Evolutionary conservation across 192 early-diverging fungal genomes (phyloP).

Genomic region (Phycomyces nitens): DNA sequence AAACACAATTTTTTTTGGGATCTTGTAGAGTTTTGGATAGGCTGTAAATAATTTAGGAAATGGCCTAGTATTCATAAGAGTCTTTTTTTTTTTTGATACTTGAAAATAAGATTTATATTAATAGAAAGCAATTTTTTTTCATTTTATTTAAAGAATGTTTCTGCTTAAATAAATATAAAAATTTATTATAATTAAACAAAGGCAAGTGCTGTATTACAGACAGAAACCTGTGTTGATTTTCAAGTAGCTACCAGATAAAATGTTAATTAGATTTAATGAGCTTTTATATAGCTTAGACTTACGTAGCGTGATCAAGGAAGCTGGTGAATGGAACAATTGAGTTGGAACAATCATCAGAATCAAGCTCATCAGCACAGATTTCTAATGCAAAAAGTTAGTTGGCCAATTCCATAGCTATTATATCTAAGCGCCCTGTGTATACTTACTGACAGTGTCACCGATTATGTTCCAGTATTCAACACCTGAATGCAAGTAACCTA

Average conservation of each 20-base stretch:
- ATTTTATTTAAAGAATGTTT: too few species aligned
- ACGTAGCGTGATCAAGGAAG: constrained; percentile 5
- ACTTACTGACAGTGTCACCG: neutral
- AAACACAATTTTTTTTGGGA: too few species aligned
- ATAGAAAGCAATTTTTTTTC: too few species aligned
- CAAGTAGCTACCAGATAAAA: neutral
- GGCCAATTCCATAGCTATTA: neutral
- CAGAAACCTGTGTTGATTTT: constrained; percentile 3
- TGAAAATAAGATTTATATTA: too few species aligned
- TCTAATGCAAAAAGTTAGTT: neutral
- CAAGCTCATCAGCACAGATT: neutral
- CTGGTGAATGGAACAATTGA: constrained; percentile 15
- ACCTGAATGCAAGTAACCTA: constrained; percentile 14
- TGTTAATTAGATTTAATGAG: neutral
- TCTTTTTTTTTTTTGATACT: too few species aligned
- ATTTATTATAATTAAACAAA: too few species aligned
- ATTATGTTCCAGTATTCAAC: neutral
- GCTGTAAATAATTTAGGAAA: too few species aligned
- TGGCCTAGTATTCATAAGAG: too few species aligned
- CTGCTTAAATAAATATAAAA: too few species aligned
- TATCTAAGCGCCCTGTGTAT: neutral
- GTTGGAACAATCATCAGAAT: constrained; percentile 5
- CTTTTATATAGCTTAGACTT: too few species aligned
- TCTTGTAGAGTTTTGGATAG: too few species aligned
- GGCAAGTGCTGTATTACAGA: constrained; percentile 10